A percentile compares a stretch with the other conserved stretches of the same genome.
Evolutionary conservation across 2,329 filamentous ascomycete genomes (phyloP).

Genomic region (Domatiomyces catenatus): DNA sequence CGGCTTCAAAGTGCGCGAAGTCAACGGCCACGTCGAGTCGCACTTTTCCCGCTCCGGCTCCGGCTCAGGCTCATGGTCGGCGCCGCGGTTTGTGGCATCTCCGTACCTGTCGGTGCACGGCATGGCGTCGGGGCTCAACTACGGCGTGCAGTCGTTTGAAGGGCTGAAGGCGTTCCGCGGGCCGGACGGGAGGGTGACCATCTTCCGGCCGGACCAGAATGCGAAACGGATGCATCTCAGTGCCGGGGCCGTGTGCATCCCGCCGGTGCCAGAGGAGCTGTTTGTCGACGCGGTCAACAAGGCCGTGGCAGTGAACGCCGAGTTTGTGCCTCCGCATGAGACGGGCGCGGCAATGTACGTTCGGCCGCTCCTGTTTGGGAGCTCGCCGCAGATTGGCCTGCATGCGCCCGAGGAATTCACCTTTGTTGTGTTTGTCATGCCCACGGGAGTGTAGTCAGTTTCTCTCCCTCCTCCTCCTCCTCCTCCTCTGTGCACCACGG

Average conservation of each 20-base stretch:
- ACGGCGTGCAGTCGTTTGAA: conserved; percentile 94
- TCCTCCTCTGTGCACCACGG: too few relatives aligned
- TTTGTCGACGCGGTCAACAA: conserved; percentile 65
- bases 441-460: conserved; percentile 62
- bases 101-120: conserved; percentile 82
- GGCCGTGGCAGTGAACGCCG: conserved; percentile 76
- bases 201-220: conserved; percentile 81
- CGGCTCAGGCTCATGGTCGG: conserved; percentile 17
- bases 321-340: conserved; percentile 75
- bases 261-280: conserved; percentile 57
- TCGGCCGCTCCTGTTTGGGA: conserved; percentile 75
- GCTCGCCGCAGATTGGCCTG: conserved; percentile 70
- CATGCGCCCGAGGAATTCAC: conserved; percentile 82
- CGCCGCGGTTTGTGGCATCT: conserved; percentile 63
- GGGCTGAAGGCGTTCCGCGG: conserved; percentile 92
- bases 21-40: conserved; percentile 88
- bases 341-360: conserved; percentile 89
- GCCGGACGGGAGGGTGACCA: conserved; percentile 55
- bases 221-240: conserved; percentile 73
- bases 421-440: conserved; percentile 78
- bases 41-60: conserved; percentile 61
- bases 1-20: conserved; percentile 84
- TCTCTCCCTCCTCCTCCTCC: conserved; percentile 6
- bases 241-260: conserved; percentile 68
- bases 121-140: conserved; percentile 90